Evolutionary conservation across 164 flowering plant species (phyloP).

Genomic region (Stephania cephalantha): DNA sequence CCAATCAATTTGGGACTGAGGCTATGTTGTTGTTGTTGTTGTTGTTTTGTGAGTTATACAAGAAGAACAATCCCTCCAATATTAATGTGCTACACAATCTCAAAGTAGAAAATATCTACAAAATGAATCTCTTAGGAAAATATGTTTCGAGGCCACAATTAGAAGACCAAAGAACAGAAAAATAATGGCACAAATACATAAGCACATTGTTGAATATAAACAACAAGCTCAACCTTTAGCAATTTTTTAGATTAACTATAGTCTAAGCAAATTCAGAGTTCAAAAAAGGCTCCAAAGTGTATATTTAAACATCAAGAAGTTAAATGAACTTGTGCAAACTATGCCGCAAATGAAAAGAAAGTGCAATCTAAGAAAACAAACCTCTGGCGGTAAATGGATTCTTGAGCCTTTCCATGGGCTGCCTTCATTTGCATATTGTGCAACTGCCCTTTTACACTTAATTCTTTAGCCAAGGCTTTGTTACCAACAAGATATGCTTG

Average conservation of each 20-base stretch:
- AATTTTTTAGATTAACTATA: too few species aligned
- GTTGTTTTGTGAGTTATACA: too few species aligned
- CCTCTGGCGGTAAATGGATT: constrained; percentile 93
- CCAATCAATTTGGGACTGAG: too few species aligned
- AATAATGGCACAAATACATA: not conserved
- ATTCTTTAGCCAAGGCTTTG: constrained; percentile 88
- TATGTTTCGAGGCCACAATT: too few species aligned
- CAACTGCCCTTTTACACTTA: constrained; percentile 82
- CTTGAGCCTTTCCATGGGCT: constrained; percentile 94
- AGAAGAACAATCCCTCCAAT: too few species aligned
- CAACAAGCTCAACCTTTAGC: not conserved
- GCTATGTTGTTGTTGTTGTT: too few species aligned
- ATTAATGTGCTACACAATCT: too few species aligned
- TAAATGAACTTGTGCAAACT: not conserved
- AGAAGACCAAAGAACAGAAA: not conserved
- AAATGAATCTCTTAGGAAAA: too few species aligned
- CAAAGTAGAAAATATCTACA: too few species aligned
- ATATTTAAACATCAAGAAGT: not conserved
- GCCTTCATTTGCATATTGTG: constrained; percentile 93
- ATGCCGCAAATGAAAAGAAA: not conserved
- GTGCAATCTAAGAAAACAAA: constrained; percentile 23
- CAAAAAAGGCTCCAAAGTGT: not conserved
- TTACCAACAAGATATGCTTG: constrained; percentile 88
- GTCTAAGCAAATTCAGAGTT: not conserved
- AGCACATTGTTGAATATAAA: too few species aligned